Evolutionary conservation across 768 basidiomycete species (phyloP).

Genomic region (Pulveroboletus sp.): DNA sequence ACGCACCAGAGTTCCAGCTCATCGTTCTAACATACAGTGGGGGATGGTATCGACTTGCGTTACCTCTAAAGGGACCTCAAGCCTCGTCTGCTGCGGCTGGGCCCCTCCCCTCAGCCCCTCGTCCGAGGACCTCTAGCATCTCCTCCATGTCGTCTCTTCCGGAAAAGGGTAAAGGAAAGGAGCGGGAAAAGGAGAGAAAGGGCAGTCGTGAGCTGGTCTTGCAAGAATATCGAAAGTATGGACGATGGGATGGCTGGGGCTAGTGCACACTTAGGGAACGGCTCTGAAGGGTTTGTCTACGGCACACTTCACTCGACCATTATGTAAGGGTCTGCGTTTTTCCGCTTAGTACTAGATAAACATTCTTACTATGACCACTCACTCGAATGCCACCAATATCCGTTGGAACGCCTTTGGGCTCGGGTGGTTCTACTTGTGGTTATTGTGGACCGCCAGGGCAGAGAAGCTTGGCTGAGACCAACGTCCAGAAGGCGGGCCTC

Average conservation of each 20-base stretch:
- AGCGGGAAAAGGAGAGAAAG: slow-evolving; percentile 52
- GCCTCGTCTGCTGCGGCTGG: slow-evolving; percentile 22
- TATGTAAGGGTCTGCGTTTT: too few species aligned
- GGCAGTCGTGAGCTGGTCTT: slow-evolving; percentile 65
- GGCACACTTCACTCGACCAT: not conserved
- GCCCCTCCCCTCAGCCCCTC: slow-evolving; percentile 46
- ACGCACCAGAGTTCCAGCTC: slow-evolving; percentile 63
- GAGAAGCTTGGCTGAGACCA: slow-evolving; percentile 42
- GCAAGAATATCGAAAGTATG: slow-evolving; percentile 78
- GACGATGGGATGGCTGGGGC: slow-evolving; percentile 88
- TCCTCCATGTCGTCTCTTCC: slow-evolving; percentile 48
- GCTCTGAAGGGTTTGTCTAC: too few species aligned
- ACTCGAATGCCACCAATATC: slow-evolving; percentile 26
- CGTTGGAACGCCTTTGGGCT: slow-evolving; percentile 24
- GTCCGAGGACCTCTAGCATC: slow-evolving; percentile 52
- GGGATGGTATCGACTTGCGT: slow-evolving; percentile 86
- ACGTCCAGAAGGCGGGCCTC: slow-evolving; percentile 46
- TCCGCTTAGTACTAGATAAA: too few species aligned
- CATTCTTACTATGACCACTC: not conserved
- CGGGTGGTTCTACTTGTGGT: slow-evolving; percentile 50
- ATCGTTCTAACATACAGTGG: slow-evolving; percentile 84
- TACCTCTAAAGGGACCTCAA: slow-evolving; percentile 42
- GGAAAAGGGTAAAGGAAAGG: slow-evolving; percentile 55
- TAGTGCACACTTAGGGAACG: too few species aligned
- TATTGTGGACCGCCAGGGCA: slow-evolving; percentile 61